Evolutionary conservation across 1,284 basidiomycete species (phyloP).

Genomic region (Tilletia walkeri): DNA sequence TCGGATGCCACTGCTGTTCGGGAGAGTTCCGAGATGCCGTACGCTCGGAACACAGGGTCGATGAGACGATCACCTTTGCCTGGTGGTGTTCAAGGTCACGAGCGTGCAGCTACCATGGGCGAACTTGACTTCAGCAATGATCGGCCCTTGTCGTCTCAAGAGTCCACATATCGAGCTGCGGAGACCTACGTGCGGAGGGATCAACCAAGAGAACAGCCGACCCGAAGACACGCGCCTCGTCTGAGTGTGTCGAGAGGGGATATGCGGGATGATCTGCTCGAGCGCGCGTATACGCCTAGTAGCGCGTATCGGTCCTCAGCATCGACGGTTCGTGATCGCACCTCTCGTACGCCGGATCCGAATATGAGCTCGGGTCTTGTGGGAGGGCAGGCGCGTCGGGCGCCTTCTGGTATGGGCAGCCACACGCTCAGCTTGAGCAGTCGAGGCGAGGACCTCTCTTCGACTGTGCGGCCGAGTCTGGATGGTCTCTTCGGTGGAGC

Average conservation of each 20-base stretch:
- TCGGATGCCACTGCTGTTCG: constrained; percentile 12
- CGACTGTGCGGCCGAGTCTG: constrained; percentile 7
- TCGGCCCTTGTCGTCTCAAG: background rate
- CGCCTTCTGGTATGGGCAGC: background rate
- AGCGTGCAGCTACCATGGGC: constrained; percentile 13
- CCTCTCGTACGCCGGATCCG: background rate
- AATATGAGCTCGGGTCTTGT: constrained; percentile 4
- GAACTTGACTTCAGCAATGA: background rate
- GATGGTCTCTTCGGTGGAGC: background rate
- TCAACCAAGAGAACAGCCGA: background rate
- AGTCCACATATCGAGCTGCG: background rate
- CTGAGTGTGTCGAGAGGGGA: constrained; percentile 7
- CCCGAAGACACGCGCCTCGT: constrained; percentile 1
- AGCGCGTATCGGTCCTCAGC: background rate
- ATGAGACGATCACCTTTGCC: constrained; percentile 3
- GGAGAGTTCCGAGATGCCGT: background rate
- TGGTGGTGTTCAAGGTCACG: background rate
- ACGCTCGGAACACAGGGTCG: background rate
- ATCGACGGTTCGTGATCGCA: background rate
- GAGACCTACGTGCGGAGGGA: background rate
- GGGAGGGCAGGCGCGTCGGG: background rate
- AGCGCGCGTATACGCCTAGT: constrained; percentile 5
- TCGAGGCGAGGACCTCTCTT: constrained; percentile 6
- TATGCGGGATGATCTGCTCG: background rate
- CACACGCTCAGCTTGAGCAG: background rate